Conservation (phyloP, 768 basidiomycete species). For the Collybia nuda region DNA sequence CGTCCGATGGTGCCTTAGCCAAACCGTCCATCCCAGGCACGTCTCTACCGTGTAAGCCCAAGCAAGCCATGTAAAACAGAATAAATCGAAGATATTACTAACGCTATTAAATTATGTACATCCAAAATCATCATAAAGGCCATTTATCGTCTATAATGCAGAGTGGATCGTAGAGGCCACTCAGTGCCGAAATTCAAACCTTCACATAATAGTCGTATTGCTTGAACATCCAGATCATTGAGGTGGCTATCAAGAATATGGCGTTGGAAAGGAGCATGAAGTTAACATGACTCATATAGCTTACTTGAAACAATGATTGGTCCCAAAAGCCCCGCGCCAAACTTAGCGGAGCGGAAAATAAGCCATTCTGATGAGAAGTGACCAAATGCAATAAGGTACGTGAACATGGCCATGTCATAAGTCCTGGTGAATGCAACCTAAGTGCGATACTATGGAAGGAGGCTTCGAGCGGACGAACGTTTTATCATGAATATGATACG, state of each 20-base stretch:
- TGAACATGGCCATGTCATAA: slow-evolving; percentile 85
- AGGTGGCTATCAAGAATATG: slow-evolving; percentile 43
- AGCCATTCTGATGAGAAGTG: slow-evolving; percentile 89
- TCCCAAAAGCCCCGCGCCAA: slow-evolving; percentile 59
- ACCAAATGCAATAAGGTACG: slow-evolving; percentile 86
- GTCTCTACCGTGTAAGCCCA: no score
- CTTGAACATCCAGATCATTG: slow-evolving; percentile 82
- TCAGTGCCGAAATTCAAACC: slow-evolving; percentile 7
- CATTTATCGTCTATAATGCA: not conserved
- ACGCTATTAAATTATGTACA: no score
- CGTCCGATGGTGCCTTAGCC: not conserved
- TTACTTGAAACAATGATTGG: slow-evolving; percentile 87
- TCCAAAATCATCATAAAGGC: not conserved
- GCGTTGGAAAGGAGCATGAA: slow-evolving; percentile 7
- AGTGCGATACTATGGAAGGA: slow-evolving; percentile 3
- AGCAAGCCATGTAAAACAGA: no score
- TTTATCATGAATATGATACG: slow-evolving; percentile 85
- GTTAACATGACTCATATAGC: slow-evolving; percentile 22
- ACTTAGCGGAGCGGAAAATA: slow-evolving; percentile 74
- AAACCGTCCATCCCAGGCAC: no score
- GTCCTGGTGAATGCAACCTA: slow-evolving; percentile 49
- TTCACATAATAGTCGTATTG: slow-evolving; percentile 82
- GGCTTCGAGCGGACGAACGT: slow-evolving; percentile 46
- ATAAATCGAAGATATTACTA: no score
- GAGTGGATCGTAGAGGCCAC: not conserved